A percentile compares a stretch with the other conserved stretches of the same genome.
phyloP scores from a whole-genome alignment of 148 eudicot genomes.

The Chenopodium quinoa region DNA sequence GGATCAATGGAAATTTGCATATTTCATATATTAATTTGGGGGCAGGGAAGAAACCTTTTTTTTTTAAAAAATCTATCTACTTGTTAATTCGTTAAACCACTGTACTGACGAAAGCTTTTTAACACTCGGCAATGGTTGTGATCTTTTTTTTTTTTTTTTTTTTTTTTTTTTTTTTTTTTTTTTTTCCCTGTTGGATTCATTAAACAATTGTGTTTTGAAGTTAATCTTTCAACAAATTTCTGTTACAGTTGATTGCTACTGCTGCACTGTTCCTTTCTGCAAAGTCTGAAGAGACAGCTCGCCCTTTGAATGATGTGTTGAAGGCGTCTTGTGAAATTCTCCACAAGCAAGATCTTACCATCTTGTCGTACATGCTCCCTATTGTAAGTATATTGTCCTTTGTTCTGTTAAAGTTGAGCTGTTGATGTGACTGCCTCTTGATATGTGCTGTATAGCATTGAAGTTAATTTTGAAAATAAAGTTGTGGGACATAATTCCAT shows the following conservation, averaged over 20 bases:
- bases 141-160: too few relatives aligned
- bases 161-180: not conserved
- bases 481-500: not conserved
- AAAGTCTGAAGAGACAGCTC: conserved; percentile 87
- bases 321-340: conserved; percentile 75
- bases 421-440: not conserved
- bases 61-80: too few relatives aligned
- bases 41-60: not conserved
- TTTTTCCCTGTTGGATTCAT: not conserved
- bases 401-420: not conserved
- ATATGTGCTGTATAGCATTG: not conserved
- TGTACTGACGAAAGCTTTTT: not conserved
- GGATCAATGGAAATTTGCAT: too few relatives aligned
- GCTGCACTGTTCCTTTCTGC: conserved; percentile 92
- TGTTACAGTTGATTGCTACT: conserved; percentile 79
- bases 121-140: not conserved
- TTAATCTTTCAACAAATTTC: not conserved
- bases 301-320: conserved; percentile 78
- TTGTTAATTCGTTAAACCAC: not conserved
- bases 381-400: conserved; percentile 50
- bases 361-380: conserved; percentile 67
- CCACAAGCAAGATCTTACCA: conserved; percentile 63
- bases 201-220: not conserved
- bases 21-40: not conserved
- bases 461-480: not conserved